Evolutionary conservation across 2,329 filamentous ascomycete genomes (phyloP), one percentile per base, ranked within the genome.

Genomic region (Talaromyces islandicus): DNA sequence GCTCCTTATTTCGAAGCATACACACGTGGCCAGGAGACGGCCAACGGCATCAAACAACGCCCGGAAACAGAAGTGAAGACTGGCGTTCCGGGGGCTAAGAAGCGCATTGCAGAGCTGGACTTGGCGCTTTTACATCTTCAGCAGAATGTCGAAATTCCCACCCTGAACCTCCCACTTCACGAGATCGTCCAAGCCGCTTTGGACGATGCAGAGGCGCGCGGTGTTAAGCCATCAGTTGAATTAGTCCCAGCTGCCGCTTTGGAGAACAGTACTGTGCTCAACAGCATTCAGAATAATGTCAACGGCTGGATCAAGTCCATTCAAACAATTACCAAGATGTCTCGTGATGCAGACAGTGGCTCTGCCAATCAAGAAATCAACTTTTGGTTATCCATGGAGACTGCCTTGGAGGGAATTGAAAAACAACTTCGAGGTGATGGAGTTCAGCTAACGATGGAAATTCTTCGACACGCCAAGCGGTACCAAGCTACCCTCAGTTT

Each of bases 271-370:
- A 86, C 87, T 11, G 95, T 99, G 67, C 87, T 97, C 69, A 99
- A 99, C 76, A 92, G 89, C 67, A 81, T 99, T 41, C 94, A 97
- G 73, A 88, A 90, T 56, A 94, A 88, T 54, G 94, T 97, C 62
- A 99, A 97, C 74, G 88, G 88, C 64, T 99, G 94, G 94, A 99
- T 99, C 78, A 96, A 96, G 78, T 96, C 93, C 11, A 99, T 99
- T 65, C 93, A 97, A 73, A 88, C 89, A 54, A 95, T 97, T 67
- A 99, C 94, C 43, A 95, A 95, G 77, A 89, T 96, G 80, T 91
- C 91, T 46, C 87, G 92, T 69, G 94, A 99, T 68, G 87, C 91
- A 0, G 72, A 88, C 73, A 82, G 84, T 65, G 83, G 87, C 32
- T 96, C 92, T 24, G 94, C 94, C 32, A 93, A 91, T 60, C 94